Evolutionary conservation across 257 asterid species (phyloP), one percentile per base, ranked within the genome.

Genomic region (Nicotiana obtusifolia): DNA sequence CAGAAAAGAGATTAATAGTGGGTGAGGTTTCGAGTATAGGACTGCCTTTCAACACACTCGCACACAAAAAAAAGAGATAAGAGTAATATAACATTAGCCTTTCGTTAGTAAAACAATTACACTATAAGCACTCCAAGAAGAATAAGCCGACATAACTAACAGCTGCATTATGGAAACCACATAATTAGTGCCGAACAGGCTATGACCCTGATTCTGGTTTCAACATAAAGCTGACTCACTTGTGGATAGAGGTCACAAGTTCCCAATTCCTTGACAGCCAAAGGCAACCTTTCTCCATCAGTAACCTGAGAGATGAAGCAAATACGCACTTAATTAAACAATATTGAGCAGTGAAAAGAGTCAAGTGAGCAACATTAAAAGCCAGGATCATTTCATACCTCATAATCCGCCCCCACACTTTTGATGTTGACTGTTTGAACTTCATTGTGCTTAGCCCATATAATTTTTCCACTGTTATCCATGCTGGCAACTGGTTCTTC

Each of bases 361-460:
- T 26, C 80, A 75, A 24, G 62, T 33, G 76, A 52, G 79, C 37
- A 67, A 68, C 16, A 15, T 44, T 41, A 77, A 49, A 54, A 84
- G 80, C 30, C 64, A 76, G 17, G 79, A 49, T 71, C n/a, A 83
- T 14, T 26, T 64, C 82, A 80, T 80, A 92, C 99, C 92, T 94
- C 98, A 82, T 88, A 91, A 87, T 89, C 98, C 30, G 93, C 94
- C 82, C 98, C 99, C 26, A 95, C 93, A 47, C 97, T 94, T 87
- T 91, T 95, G 82, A 95, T 92, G 89, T 95, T 95, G 84, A 95
- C 99, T 30, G 98, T 94, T 88, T 95, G 99, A 86, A 95, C 91
- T 82, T 95, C 99, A 91, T 95, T 95, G 86, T 95, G 99, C 88
- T 94, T 95, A 30, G 98, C 94, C 99, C 99, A 95, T 69, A 95